Evolutionary conservation across 2,329 filamentous ascomycete species (phyloP).

Genomic region (Didymella exigua): DNA sequence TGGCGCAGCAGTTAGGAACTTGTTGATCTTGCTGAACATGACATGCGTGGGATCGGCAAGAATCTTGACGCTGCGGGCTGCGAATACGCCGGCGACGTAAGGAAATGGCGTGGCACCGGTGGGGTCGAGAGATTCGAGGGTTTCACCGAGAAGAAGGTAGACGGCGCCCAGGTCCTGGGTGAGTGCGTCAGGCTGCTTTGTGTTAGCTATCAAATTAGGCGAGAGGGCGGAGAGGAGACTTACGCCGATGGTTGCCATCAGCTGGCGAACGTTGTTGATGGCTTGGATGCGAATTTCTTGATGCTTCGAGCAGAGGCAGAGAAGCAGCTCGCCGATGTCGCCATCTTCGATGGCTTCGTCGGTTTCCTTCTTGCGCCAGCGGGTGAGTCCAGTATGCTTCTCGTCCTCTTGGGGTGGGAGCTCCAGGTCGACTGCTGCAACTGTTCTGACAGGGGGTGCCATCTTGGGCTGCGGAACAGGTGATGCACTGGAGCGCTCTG

Average conservation of each 20-base stretch:
- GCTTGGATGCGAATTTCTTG: slow-evolving; percentile 80
- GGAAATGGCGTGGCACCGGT: slow-evolving; percentile 59
- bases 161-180: slow-evolving; percentile 73
- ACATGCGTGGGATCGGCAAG: slow-evolving; percentile 77
- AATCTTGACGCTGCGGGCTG: slow-evolving; percentile 70
- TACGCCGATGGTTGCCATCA: slow-evolving; percentile 58
- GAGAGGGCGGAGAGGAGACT: slow-evolving; percentile 5
- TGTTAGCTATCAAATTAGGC: slow-evolving; percentile 1
- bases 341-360: slow-evolving; percentile 82
- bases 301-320: slow-evolving; percentile 77
- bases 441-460: slow-evolving; percentile 19
- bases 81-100: slow-evolving; percentile 77
- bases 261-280: slow-evolving; percentile 69
- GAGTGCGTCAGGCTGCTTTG: slow-evolving; percentile 48
- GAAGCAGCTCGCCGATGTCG: slow-evolving; percentile 70
- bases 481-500: slow-evolving; percentile 39
- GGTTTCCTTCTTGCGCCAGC: slow-evolving; percentile 77
- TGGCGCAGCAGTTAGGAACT: slow-evolving; percentile 78
- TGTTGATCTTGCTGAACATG: slow-evolving; percentile 85
- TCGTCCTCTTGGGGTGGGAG: slow-evolving; percentile 50
- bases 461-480: slow-evolving; percentile 28
- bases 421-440: slow-evolving; percentile 35
- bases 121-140: slow-evolving; percentile 69
- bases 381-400: slow-evolving; percentile 56
- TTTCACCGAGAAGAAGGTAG: slow-evolving; percentile 78